Evolutionary conservation across 192 early-diverging fungal species (phyloP), one percentile per base, ranked within the genome.

Genomic region (Gryganskiella cystojenkinii): DNA sequence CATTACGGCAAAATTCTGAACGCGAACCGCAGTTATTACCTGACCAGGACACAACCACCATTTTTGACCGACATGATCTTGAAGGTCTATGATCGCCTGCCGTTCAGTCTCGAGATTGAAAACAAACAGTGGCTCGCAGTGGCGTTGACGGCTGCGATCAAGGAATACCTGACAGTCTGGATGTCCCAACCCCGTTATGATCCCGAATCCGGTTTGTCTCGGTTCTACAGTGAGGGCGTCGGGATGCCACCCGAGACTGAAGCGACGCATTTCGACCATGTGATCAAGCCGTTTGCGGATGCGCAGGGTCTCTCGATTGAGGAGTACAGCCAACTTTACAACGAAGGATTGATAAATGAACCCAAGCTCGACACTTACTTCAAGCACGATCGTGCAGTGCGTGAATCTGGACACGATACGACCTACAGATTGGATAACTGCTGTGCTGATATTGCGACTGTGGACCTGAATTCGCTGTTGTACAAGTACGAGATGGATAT

Each of bases 171-270:
- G 34, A 89, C 86, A 6, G 93, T 99, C 31, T 99, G 97, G 97
- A 91, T 93, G 86, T 58, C 83, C 19, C 79, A 64, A 43, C 95
- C 92, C 43, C 87, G 97, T 11, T 72, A 92, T 20, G 94, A 99
- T 67, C 52, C 67, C 13, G 75, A 71, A 25, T 92, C 92, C 1
- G 93, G 93, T 4, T 81, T 99, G 44, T 89, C 87, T 52, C 90
- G 93, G 78, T 99, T 89, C 84, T 86, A 91, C 67, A 90, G 96
- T 9, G 94, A 91, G 56, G 95, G 97, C 30, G 76, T 92, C 25
- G 95, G 97, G 40, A 95, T 99, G 82, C 97, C 97, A 34, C 97
- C 97, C 2, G 97, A 99, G 82, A 99, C 97, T 2, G 97, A 99
- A 82, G 83, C 90, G 27, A 88, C 90, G 31, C 93, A 95, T 69